Evolutionary conservation across 2,329 filamentous ascomycete species (phyloP).

Genomic region (Alternaria gansuensis): DNA sequence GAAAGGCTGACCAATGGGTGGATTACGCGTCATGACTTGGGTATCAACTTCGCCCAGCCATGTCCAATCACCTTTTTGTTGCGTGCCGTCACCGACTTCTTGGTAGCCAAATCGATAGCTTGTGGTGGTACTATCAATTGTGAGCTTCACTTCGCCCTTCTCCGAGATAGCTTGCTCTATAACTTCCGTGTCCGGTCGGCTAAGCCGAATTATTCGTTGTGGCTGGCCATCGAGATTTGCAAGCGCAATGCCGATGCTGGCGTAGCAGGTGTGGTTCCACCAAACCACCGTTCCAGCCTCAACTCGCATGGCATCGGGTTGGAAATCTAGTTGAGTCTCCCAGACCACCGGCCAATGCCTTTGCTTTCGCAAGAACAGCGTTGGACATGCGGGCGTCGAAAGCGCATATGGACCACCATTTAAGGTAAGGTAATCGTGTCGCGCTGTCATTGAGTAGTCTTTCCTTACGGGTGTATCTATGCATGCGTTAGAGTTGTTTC

Average conservation of each 20-base stretch:
- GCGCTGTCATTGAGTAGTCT: slow-evolving; percentile 59
- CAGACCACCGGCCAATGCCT: slow-evolving; percentile 56
- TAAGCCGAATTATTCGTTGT: slow-evolving; percentile 17
- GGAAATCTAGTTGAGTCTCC: slow-evolving; percentile 58
- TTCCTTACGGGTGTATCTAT: slow-evolving; percentile 60
- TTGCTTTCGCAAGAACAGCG: slow-evolving; percentile 65
- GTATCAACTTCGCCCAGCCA: slow-evolving; percentile 41
- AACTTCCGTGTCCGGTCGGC: slow-evolving; percentile 19
- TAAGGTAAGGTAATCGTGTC: slow-evolving; percentile 58
- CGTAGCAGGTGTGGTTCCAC: slow-evolving; percentile 62
- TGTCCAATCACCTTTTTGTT: slow-evolving; percentile 11
- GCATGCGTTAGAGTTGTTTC: slow-evolving; percentile 50
- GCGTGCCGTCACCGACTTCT: slow-evolving; percentile 7
- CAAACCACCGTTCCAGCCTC: slow-evolving; percentile 65
- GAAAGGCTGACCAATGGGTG: slow-evolving; percentile 54
- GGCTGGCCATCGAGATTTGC: background rate
- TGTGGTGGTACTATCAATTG: slow-evolving; percentile 12
- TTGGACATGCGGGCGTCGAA: slow-evolving; percentile 60
- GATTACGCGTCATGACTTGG: slow-evolving; percentile 47
- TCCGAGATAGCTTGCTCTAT: slow-evolving; percentile 21
- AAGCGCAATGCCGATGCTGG: slow-evolving; percentile 53
- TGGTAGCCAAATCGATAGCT: slow-evolving; percentile 41
- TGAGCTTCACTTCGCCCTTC: slow-evolving; percentile 34
- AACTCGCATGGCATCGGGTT: slow-evolving; percentile 53
- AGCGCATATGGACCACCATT: slow-evolving; percentile 64